A percentile compares a stretch with the other conserved stretches of the same genome.
Conservation (phyloP, 129 eudicot species). For the Pulicaria dysenterica region DNA sequence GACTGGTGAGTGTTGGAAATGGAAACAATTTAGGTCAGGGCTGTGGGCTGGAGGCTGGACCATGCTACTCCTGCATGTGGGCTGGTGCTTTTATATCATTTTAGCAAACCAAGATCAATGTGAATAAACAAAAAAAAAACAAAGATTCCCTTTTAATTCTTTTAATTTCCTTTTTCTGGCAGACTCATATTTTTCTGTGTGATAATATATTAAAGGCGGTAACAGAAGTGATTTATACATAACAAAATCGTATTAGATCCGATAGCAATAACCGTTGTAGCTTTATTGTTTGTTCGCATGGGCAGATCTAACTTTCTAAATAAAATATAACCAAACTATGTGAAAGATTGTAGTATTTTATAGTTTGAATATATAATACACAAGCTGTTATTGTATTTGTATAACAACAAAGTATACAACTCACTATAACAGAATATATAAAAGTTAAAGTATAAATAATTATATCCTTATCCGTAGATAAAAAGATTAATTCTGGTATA, state of each 20-base stretch:
- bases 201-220: background rate
- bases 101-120: conserved; percentile 43
- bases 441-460: too few relatives aligned
- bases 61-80: conserved; percentile 35
- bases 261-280: conserved; percentile 21
- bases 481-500: too few relatives aligned
- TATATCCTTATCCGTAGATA: too few relatives aligned
- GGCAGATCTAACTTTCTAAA: background rate
- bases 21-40: conserved; percentile 21
- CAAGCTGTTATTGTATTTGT: too few relatives aligned
- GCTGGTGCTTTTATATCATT: conserved; percentile 34
- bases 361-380: background rate
- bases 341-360: too few relatives aligned
- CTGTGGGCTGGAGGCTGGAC: conserved; percentile 37
- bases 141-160: conserved; percentile 23
- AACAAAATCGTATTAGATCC: too few relatives aligned
- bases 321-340: background rate
- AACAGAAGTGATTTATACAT: too few relatives aligned
- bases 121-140: background rate
- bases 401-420: too few relatives aligned
- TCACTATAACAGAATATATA: too few relatives aligned
- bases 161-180: conserved; percentile 24
- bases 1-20: conserved; percentile 1
- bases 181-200: background rate
- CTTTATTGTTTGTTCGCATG: background rate